Evolutionary conservation across 306 rosid species (phyloP), one percentile per base, ranked within the genome.

Genomic region (Comarum palustre): DNA sequence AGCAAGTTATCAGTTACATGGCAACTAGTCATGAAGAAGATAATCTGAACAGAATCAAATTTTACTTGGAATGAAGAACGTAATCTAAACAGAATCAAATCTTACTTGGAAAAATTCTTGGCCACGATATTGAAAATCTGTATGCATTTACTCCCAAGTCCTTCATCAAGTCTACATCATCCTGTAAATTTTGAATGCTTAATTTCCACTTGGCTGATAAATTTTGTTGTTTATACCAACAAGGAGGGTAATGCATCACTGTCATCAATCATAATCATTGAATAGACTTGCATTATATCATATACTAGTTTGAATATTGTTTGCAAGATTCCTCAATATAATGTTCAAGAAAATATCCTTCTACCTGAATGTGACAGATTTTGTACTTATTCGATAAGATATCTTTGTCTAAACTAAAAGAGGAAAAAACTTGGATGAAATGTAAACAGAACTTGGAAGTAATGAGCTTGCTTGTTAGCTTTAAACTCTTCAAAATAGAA

Each of bases 31-130:
- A 20, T 60, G 59, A 11, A 45, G 41, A 47, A 7, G 3, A 83
- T 57, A 38, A 69, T 74, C 39, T 61, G 31, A 59, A 47, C n/a
- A 68, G 69, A 74, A 67, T 4, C 19, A 24, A 36, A 36, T 63
- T 91, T 93, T 84, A 93, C 98, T 93, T 71, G 98, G 98, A 75
- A 93, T 31, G 34, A 31, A 43, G 41, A 46, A 6, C 2, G 82
- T 55, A 38, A 69, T 74, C 39, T 65, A 25, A 59, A 47, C n/a
- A 68, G 71, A 74, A 68, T 5, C 19, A 25, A 38, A 38, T 64
- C 93, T 93, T 83, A 93, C 98, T 93, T 71, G 98, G 98, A 75
- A 93, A 90, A 72, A 93, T 88, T 87, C 98, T 89, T 17, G 96
- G 79, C 98, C 98, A 93, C 48, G 98, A 90, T 76, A 93, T 86